A percentile compares a stretch with the other conserved stretches of the same genome.
These are phyloP conservation scores for Kodamaea kakaduensis DNA, from an alignment of 805 yeast species.

Conservation along the genomic window DNA sequence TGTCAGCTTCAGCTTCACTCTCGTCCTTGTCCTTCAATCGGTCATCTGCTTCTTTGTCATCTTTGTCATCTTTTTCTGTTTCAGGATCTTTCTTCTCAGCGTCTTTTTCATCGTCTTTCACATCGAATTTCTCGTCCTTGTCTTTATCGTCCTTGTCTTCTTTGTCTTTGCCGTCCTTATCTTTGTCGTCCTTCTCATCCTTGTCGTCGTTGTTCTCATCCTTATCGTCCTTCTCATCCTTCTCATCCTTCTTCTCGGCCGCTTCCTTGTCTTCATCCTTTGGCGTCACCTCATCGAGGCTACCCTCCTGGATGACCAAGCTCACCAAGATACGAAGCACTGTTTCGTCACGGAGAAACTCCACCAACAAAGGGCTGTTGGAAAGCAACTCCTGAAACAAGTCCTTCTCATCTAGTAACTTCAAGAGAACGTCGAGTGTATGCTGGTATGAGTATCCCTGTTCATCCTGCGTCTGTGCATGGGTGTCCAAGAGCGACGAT, in stretches of 20 bases:
- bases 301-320: conserved; percentile 35
- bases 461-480: conserved; percentile 18
- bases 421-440: conserved; percentile 26
- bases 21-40: too few species aligned
- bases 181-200: conserved; percentile 22
- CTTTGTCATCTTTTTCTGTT: not conserved
- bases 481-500: conserved; percentile 35
- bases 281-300: conserved; percentile 12
- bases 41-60: conserved; percentile 19
- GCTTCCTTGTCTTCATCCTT: conserved; percentile 18
- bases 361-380: conserved; percentile 40
- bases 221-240: conserved; percentile 22
- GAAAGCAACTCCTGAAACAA: conserved; percentile 40
- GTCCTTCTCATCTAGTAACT: conserved; percentile 41
- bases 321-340: conserved; percentile 36
- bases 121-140: conserved; percentile 9
- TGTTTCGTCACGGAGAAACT: conserved; percentile 37
- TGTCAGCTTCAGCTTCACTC: conserved; percentile 3
- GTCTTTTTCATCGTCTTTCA: conserved; percentile 3
- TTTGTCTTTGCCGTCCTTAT: conserved; percentile 14
- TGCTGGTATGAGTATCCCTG: conserved; percentile 15
- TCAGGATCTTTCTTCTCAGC: too few species aligned
- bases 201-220: conserved; percentile 16
- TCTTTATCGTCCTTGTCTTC: conserved; percentile 24
- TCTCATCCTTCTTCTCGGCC: conserved; percentile 15